These are phyloP conservation scores for Daphne laureola DNA, from an alignment of 441 rosid species.

Conservation along the genomic window DNA sequence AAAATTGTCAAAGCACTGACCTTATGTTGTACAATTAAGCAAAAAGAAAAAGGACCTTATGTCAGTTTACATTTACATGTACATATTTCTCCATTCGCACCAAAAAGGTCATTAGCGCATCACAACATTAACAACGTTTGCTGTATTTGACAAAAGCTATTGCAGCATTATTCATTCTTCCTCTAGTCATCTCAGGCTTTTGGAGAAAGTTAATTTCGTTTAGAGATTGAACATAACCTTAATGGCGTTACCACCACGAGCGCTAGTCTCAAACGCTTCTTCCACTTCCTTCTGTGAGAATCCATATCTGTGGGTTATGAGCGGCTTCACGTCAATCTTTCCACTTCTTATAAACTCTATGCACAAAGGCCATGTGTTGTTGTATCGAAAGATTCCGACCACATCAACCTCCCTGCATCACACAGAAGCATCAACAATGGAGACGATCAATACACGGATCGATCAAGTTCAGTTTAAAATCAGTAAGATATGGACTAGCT, in stretches of 20 bases:
- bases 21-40: too few species aligned
- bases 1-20: too few species aligned
- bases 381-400: slow-evolving; percentile 70
- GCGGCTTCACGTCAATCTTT: slow-evolving; percentile 86
- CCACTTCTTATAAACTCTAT: slow-evolving; percentile 64
- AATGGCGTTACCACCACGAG: slow-evolving; percentile 80
- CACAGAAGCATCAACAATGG: neutral
- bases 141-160: neutral
- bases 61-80: too few species aligned
- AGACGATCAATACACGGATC: too few species aligned
- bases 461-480: too few species aligned
- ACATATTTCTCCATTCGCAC: too few species aligned
- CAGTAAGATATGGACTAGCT: too few species aligned
- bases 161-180: slow-evolving; percentile 10
- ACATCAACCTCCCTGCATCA: slow-evolving; percentile 76
- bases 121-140: too few species aligned
- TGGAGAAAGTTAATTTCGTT: slow-evolving; percentile 9
- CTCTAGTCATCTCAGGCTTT: neutral
- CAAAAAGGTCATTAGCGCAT: too few species aligned
- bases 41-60: too few species aligned
- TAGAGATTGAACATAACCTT: slow-evolving; percentile 90
- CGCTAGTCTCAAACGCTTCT: slow-evolving; percentile 71
- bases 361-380: slow-evolving; percentile 86
- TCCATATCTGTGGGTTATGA: slow-evolving; percentile 78
- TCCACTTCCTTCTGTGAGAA: slow-evolving; percentile 85